These are phyloP conservation scores for Tephrocybe rancida DNA, from an alignment of 768 basidiomycete species.

Conservation along the genomic window DNA sequence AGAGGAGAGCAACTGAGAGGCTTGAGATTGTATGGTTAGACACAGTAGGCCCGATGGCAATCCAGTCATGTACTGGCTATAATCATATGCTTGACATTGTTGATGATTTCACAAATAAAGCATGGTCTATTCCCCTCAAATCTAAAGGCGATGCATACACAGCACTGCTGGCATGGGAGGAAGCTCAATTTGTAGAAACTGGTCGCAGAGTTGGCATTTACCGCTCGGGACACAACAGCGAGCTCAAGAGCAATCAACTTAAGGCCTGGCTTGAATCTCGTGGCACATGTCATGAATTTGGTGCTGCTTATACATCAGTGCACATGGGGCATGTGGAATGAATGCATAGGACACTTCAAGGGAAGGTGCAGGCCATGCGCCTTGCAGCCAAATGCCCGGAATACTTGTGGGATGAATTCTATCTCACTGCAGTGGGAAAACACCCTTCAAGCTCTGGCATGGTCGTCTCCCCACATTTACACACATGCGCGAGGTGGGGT, in stretches of 20 bases:
- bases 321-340: constrained; percentile 36
- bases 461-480: too few species aligned
- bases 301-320: constrained; percentile 29
- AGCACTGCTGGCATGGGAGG: constrained; percentile 29
- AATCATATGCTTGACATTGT: constrained; percentile 32
- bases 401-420: constrained; percentile 30
- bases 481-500: constrained; percentile 35
- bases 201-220: constrained; percentile 15
- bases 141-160: constrained; percentile 25
- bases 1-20: background rate
- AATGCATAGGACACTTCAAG: constrained; percentile 29
- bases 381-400: constrained; percentile 20
- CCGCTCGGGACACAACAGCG: constrained; percentile 22
- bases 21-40: constrained; percentile 9
- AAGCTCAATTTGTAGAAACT: constrained; percentile 17
- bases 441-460: too few species aligned
- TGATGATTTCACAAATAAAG: constrained; percentile 29
- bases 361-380: constrained; percentile 27
- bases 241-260: constrained; percentile 19
- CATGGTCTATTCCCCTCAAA: constrained; percentile 34
- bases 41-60: constrained; percentile 11
- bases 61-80: constrained; percentile 19
- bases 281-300: constrained; percentile 19
- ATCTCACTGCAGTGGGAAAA: constrained; percentile 27
- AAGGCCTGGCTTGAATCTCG: constrained; percentile 9